Conservation (phyloP, 192 early-diverging fungal species). For the Dimargaris xerosporica region DNA sequence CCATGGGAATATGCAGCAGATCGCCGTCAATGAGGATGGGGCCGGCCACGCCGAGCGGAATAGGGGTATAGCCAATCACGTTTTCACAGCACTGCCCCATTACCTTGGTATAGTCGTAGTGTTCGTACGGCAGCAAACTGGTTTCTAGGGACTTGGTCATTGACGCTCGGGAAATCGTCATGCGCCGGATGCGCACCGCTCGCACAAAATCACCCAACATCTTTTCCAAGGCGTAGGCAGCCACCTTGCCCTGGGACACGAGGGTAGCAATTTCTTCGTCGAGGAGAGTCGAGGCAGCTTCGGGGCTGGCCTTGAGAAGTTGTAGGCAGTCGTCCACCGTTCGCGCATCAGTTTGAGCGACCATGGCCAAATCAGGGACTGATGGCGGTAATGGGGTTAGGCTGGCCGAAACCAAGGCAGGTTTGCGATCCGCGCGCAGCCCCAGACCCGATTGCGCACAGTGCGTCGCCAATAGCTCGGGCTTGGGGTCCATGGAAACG, state of each 20-base stretch:
- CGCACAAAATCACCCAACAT: constrained; percentile 56
- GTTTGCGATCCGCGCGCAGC: too few relatives aligned
- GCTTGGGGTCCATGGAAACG: too few relatives aligned
- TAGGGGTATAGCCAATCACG: constrained; percentile 82
- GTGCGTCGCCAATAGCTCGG: too few relatives aligned
- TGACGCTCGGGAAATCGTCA: constrained; percentile 52
- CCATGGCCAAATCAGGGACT: too few relatives aligned
- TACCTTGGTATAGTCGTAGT: constrained; percentile 82
- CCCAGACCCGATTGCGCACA: too few relatives aligned
- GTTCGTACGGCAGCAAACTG: constrained; percentile 56
- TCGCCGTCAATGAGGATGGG: constrained; percentile 73
- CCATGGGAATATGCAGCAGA: constrained; percentile 78
- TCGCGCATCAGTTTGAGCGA: constrained; percentile 11
- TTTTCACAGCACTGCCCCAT: constrained; percentile 92
- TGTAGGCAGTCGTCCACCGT: constrained; percentile 23
- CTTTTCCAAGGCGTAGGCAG: constrained; percentile 83
- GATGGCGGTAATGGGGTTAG: too few relatives aligned
- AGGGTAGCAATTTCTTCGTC: constrained; percentile 69
- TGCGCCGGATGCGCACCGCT: constrained; percentile 70
- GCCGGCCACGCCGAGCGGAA: constrained; percentile 86
- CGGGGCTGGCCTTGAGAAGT: constrained; percentile 8
- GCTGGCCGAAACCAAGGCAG: too few relatives aligned
- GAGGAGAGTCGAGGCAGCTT: constrained; percentile 22
- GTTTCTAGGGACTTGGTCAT: constrained; percentile 43
- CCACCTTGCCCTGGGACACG: constrained; percentile 53